Conservation (phyloP, 441 rosid species). For the Brassica balearica region DNA sequence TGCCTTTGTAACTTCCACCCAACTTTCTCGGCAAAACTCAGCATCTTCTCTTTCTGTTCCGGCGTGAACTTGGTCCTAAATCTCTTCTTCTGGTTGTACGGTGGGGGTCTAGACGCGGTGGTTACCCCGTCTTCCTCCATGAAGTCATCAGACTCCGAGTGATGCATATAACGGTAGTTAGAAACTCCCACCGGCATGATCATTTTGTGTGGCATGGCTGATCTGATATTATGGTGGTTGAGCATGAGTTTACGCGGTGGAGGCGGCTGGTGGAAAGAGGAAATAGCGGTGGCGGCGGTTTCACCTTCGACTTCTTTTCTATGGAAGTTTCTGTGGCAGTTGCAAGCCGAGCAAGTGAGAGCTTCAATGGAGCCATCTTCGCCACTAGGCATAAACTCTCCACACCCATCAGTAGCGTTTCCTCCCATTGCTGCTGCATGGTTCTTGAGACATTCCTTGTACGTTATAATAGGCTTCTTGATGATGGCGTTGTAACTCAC, state of each 20-base stretch:
- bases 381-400: conserved; percentile 79
- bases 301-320: conserved; percentile 56
- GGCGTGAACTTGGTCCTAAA: conserved; percentile 80
- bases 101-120: conserved; percentile 35
- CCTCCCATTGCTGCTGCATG: conserved; percentile 78
- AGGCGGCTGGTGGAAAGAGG: conserved; percentile 41
- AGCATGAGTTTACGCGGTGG: conserved; percentile 36
- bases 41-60: conserved; percentile 83
- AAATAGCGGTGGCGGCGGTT: conserved; percentile 40
- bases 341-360: conserved; percentile 71
- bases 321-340: conserved; percentile 75
- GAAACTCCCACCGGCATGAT: conserved; percentile 49
- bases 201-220: conserved; percentile 54
- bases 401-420: conserved; percentile 72
- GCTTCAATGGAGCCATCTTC: conserved; percentile 69
- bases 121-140: conserved; percentile 47
- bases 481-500: conserved; percentile 38
- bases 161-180: conserved; percentile 52
- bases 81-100: conserved; percentile 59
- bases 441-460: conserved; percentile 74
- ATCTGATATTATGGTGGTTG: conserved; percentile 45
- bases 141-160: conserved; percentile 51
- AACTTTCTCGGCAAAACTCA: conserved; percentile 70
- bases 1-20: conserved; percentile 80
- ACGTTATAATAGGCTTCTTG: conserved; percentile 42